Evolutionary conservation across 805 yeast genomes (phyloP).

Genomic region (Saccharomycopsis selenospora): DNA sequence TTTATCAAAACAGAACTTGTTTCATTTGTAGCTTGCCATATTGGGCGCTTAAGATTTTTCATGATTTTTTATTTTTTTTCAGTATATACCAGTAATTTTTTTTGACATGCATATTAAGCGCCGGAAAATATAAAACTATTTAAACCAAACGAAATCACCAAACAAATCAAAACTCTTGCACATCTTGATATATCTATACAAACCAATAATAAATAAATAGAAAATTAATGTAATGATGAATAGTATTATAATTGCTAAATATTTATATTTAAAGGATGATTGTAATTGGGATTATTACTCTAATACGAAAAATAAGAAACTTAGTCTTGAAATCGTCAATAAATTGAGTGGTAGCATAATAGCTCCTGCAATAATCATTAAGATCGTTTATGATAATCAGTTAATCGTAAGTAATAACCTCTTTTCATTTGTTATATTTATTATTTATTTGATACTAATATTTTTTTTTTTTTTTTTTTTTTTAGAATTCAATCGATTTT

Average conservation of each 20-base stretch:
- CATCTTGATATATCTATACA: too few relatives aligned
- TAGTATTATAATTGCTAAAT: not conserved
- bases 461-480: not conserved
- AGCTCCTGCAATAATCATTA: not conserved
- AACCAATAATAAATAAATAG: too few relatives aligned
- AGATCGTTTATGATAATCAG: not conserved
- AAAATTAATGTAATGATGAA: not conserved
- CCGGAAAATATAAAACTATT: not conserved
- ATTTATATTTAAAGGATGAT: not conserved
- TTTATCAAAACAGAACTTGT: too few relatives aligned
- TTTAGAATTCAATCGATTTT: not conserved
- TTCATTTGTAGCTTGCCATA: too few relatives aligned
- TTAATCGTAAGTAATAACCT: not conserved
- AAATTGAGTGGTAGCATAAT: not conserved
- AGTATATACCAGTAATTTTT: too few relatives aligned
- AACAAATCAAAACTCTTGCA: too few relatives aligned
- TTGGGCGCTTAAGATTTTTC: too few relatives aligned
- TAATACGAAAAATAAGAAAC: not conserved
- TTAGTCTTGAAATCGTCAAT: not conserved
- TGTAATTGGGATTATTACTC: slow-evolving; percentile 1
- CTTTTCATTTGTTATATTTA: not conserved
- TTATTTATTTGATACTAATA: too few relatives aligned
- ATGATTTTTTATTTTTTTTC: too few relatives aligned
- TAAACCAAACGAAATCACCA: not conserved
- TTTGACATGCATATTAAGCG: slow-evolving; percentile 1